Percentiles rank a stretch among this genome's conserved stretches.
These are phyloP conservation scores for Nicotiana otophora DNA, from an alignment of 257 asterid species.

Conservation along the genomic window DNA sequence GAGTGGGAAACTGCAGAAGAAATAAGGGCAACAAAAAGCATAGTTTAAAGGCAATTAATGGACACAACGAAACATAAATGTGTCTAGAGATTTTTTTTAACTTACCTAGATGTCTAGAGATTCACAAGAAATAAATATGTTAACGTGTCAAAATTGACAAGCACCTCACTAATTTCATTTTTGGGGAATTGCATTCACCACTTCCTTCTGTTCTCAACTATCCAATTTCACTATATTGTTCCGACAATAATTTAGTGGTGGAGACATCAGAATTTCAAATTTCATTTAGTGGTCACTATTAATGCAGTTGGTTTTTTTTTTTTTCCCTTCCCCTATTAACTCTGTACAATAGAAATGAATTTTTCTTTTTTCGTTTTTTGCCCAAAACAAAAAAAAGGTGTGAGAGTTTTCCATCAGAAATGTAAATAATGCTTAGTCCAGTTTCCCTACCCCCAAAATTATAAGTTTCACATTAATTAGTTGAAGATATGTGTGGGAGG, in stretches of 20 bases:
- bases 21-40: not conserved
- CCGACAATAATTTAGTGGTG: not conserved
- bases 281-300: not conserved
- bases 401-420: not conserved
- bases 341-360: too few species aligned
- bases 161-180: slow-evolving; percentile 14
- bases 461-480: not conserved
- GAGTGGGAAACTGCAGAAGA: not conserved
- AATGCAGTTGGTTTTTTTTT: not conserved
- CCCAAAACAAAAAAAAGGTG: not conserved
- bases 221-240: not conserved
- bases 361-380: too few species aligned
- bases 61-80: not conserved
- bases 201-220: not conserved
- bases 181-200: slow-evolving; percentile 23
- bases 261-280: not conserved
- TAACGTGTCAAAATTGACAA: slow-evolving; percentile 16
- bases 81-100: not conserved
- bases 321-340: not conserved
- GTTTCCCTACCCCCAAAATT: too few species aligned
- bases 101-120: slow-evolving; percentile 13
- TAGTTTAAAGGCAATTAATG: not conserved
- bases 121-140: slow-evolving; percentile 7
- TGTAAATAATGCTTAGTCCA: not conserved
- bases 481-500: not conserved